These are phyloP conservation scores for Gnaphalium uliginosum DNA, from an alignment of 129 eudicot species.

Conservation along the genomic window DNA sequence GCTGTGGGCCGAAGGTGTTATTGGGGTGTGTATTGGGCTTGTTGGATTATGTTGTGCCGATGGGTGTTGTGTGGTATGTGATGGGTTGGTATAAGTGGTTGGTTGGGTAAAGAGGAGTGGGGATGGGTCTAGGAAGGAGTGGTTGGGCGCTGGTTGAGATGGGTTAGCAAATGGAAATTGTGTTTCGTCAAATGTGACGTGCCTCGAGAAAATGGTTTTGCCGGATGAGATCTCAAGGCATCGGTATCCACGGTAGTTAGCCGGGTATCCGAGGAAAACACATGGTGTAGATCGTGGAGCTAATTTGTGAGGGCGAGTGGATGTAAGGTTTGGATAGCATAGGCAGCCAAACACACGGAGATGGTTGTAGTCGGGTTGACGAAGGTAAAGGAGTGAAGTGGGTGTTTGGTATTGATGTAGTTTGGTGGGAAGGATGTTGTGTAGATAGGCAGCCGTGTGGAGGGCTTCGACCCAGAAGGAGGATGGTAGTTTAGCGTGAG, in stretches of 20 bases:
- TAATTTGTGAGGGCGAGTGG: neutral
- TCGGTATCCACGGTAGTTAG: neutral
- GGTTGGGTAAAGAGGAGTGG: neutral
- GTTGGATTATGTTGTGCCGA: too few relatives aligned
- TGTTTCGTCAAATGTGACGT: neutral
- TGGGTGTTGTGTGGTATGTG: too few relatives aligned
- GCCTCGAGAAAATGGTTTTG: neutral
- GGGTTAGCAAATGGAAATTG: neutral
- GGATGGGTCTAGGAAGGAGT: neutral
- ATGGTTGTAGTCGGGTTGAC: neutral
- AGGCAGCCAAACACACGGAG: slow-evolving; percentile 11
- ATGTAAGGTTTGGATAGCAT: neutral
- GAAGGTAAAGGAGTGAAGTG: too few relatives aligned
- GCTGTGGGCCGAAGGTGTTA: too few relatives aligned
- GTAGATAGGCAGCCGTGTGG: slow-evolving; percentile 1
- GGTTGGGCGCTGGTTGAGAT: slow-evolving; percentile 2
- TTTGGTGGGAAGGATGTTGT: slow-evolving; percentile 3
- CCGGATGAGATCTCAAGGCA: neutral
- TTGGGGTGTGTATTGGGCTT: too few relatives aligned
- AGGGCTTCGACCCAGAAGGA: neutral
- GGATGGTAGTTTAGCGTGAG: neutral
- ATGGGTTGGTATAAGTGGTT: neutral
- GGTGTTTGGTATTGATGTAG: neutral
- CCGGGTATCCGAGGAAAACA: slow-evolving; percentile 6
- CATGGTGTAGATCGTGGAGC: neutral